Conservation (phyloP, 148 eudicot species). For the Rhododendron mucronatum region DNA sequence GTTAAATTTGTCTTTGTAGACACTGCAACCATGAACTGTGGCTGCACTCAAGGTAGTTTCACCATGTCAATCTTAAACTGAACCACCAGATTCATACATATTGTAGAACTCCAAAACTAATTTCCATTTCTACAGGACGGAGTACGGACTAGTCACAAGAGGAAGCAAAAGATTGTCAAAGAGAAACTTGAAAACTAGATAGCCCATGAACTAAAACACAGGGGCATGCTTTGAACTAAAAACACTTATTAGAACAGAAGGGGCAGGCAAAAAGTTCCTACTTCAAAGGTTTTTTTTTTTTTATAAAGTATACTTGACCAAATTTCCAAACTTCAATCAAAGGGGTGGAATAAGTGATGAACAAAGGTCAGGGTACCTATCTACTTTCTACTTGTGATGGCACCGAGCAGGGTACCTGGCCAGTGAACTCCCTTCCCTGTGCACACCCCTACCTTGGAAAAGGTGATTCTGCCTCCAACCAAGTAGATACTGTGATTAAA, state of each 20-base stretch:
- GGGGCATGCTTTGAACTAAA: neutral
- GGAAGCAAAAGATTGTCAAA: neutral
- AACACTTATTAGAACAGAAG: neutral
- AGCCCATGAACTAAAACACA: neutral
- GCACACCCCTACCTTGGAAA: neutral
- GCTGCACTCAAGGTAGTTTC: neutral
- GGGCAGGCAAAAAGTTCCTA: neutral
- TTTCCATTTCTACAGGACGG: neutral
- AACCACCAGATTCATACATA: neutral
- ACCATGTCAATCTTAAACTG: neutral
- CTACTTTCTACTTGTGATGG: neutral
- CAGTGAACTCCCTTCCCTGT: neutral
- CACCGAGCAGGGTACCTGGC: neutral
- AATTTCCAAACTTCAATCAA: neutral
- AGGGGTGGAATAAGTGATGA: neutral
- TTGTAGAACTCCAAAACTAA: neutral
- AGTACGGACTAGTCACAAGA: neutral
- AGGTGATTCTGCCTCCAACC: neutral
- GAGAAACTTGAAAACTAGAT: neutral
- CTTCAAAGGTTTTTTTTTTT: neutral
- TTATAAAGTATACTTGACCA: neutral
- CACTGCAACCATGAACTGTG: neutral
- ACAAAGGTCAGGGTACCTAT: neutral
- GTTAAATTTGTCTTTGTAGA: neutral
- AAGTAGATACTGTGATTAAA: neutral